phyloP scores from a whole-genome alignment of 129 eudicot species.

The Helianthus tuberosus region DNA sequence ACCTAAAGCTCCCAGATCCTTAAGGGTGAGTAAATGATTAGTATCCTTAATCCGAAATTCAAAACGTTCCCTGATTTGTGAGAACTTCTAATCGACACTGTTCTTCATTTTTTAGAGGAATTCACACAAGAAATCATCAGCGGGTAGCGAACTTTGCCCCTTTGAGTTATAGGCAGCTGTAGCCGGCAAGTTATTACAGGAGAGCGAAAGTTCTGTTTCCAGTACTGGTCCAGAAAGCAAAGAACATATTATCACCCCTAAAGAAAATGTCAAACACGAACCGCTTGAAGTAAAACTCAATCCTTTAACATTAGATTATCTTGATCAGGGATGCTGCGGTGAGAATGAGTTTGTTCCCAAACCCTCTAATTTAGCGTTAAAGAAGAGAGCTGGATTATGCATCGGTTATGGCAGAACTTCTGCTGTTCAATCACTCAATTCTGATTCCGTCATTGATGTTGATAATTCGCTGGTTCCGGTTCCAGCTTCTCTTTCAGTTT shows the following conservation, averaged over 20 bases:
- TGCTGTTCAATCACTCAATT: conserved; percentile 19
- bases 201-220: conserved; percentile 89
- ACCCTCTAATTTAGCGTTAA: conserved; percentile 39
- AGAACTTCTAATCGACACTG: conserved; percentile 8
- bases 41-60: neutral
- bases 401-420: conserved; percentile 60
- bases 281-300: conserved; percentile 48
- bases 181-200: conserved; percentile 86
- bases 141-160: conserved; percentile 57
- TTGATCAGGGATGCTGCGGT: conserved; percentile 80
- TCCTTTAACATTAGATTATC: conserved; percentile 53
- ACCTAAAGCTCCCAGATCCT: conserved; percentile 96
- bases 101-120: conserved; percentile 52
- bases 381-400: conserved; percentile 60
- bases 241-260: conserved; percentile 27
- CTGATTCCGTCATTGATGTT: conserved; percentile 16
- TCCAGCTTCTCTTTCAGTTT: neutral
- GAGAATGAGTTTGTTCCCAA: conserved; percentile 65
- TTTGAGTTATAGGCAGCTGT: conserved; percentile 94
- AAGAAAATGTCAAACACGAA: conserved; percentile 45
- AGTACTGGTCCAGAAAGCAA: conserved; percentile 67
- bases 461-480: conserved; percentile 13
- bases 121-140: conserved; percentile 41
- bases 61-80: neutral
- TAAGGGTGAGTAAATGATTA: conserved; percentile 57